These are phyloP conservation scores for Fragaria iinumae DNA, from an alignment of 306 rosid genomes.

Conservation along the genomic window DNA sequence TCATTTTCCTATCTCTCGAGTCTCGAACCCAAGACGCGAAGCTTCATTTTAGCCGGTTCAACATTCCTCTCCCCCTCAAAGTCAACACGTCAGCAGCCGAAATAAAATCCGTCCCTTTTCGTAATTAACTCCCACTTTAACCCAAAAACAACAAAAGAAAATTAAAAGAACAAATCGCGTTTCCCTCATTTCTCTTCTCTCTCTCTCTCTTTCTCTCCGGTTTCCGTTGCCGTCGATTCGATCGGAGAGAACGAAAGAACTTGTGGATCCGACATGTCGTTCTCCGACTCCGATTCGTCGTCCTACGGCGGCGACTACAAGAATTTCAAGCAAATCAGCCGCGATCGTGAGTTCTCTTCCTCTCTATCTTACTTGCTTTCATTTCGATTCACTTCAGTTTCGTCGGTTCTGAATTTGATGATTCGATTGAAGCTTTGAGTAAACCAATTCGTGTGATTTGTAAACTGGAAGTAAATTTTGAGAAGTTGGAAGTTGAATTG, in stretches of 20 bases:
- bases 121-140: not conserved
- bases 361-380: not conserved
- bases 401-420: not conserved
- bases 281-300: conserved; percentile 58
- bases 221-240: conserved; percentile 14
- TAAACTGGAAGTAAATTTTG: not conserved
- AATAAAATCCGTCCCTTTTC: not conserved
- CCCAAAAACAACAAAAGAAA: not conserved
- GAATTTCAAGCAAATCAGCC: conserved; percentile 58
- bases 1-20: no score
- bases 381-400: not conserved
- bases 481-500: conserved; percentile 1
- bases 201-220: not conserved
- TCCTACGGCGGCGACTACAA: conserved; percentile 51
- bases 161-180: not conserved
- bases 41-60: conserved; percentile 13
- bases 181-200: not conserved
- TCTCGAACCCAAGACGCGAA: not conserved
- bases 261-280: conserved; percentile 37
- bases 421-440: not conserved
- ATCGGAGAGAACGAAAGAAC: conserved; percentile 10
- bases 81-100: conserved; percentile 25
- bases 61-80: conserved; percentile 1
- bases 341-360: conserved; percentile 43
- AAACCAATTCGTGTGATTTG: conserved; percentile 1